Base-by-base conservation (phyloP, 345 rosid genomes). In the Salix udensis region DNA sequence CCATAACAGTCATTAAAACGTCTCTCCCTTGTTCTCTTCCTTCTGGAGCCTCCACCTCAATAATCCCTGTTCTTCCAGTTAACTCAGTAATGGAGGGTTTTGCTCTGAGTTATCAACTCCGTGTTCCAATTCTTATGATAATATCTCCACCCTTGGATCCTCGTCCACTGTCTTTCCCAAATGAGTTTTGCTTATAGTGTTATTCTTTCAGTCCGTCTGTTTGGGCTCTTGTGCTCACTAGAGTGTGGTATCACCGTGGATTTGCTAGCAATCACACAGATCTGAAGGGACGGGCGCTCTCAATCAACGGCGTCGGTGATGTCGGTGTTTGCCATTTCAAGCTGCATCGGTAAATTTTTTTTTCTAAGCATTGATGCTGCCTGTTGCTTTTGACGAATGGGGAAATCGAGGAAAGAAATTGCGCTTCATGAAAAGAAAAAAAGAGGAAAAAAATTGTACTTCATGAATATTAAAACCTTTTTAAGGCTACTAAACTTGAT, bases 241-340 rank as follows among this genome's bases (percentile, higher is more conserved):
- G 64, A 64, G 75, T 34, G 84, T 65, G 86, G 82, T 87, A 84
- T 81, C 79, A 84, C 71, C 62, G 87, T 85, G 74, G 86, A 75
- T 84, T 78, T 72, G 26, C 65, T 34, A 70, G 60, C 37, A 77
- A 76, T 81, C 79, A 81, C 80, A 66, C 78, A 88, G 92, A 91
- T 90, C 94, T 87, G 86, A 75, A 44, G 78, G 64, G 64, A 58
- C 64, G 64, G 14, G 64, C 23, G 64, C 64, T 58, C 64, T 58
- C 77, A 46, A 71, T 61, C 80, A 52, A 73, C 82, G 86, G 87
- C 88, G 83, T 83, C 83, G 84, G 89, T 71, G 91, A 87, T 91
- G 95, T 85, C 91, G 91, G 87, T 65, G 88, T 80, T 76, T 46
- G 77, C 83, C 73, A 52, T 67, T 76, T 81, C 77, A 15, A 68